Percentiles rank a stretch among this genome's conserved stretches.
These are phyloP conservation scores for Fusarium virguliforme DNA, from an alignment of 2,329 filamentous ascomycete species.

Conservation along the genomic window DNA sequence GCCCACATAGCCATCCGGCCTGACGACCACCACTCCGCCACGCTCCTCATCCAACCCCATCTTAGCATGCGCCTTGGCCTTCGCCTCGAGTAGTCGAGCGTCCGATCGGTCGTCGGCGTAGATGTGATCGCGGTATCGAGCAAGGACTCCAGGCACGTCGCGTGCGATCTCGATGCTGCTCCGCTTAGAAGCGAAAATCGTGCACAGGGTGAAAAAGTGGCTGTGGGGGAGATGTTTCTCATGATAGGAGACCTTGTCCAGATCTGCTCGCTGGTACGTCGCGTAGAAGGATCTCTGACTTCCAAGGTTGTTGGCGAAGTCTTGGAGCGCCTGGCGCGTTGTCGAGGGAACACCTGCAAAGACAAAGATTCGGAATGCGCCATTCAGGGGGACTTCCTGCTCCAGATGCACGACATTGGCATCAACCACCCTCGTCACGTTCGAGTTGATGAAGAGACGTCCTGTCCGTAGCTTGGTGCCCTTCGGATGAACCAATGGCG, in stretches of 20 bases:
- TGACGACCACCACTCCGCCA: constrained; percentile 86
- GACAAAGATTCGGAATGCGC: constrained; percentile 87
- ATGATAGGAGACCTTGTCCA: constrained; percentile 77
- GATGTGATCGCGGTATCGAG: constrained; percentile 84
- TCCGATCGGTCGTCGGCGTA: constrained; percentile 91
- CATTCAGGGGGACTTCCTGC: constrained; percentile 90
- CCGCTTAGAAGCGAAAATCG: constrained; percentile 79
- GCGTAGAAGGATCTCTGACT: constrained; percentile 81
- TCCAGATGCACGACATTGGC: constrained; percentile 92
- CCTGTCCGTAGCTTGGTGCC: constrained; percentile 80
- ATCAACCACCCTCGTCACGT: constrained; percentile 89
- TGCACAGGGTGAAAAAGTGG: constrained; percentile 83
- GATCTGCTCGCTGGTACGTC: constrained; percentile 74
- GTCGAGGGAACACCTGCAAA: constrained; percentile 81
- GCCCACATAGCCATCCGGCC: constrained; percentile 90
- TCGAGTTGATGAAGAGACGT: constrained; percentile 81
- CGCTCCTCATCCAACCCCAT: constrained; percentile 82
- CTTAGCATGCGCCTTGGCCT: constrained; percentile 86
- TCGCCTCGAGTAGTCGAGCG: constrained; percentile 76
- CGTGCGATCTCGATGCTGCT: constrained; percentile 80
- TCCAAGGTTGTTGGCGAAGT: constrained; percentile 77
- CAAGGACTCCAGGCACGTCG: constrained; percentile 79
- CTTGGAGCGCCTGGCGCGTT: constrained; percentile 75
- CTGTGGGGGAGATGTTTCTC: constrained; percentile 90
- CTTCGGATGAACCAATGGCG: constrained; percentile 77